Evolutionary conservation across 805 yeast genomes (phyloP).

Genomic region (Osmozyma mogii): DNA sequence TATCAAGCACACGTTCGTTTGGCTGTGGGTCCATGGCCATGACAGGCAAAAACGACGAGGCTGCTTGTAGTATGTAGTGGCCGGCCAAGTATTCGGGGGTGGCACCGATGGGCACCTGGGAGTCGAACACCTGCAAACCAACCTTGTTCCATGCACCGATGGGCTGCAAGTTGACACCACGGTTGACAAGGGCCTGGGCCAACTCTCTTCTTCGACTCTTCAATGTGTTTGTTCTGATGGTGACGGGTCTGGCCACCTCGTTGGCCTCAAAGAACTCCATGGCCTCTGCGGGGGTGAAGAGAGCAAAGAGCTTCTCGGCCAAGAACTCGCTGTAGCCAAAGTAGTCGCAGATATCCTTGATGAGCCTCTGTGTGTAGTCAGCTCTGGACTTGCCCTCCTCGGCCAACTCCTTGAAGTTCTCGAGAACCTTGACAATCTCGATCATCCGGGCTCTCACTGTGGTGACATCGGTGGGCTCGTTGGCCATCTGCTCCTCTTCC

Average conservation of each 20-base stretch:
- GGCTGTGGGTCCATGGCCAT: slow-evolving; percentile 98
- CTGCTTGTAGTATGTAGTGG: slow-evolving; percentile 96
- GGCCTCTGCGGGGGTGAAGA: slow-evolving; percentile 93
- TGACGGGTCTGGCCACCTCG: slow-evolving; percentile 92
- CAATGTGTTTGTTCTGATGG: slow-evolving; percentile 95
- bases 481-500: slow-evolving; percentile 43
- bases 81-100: slow-evolving; percentile 99
- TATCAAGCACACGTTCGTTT: slow-evolving; percentile 89
- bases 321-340: slow-evolving; percentile 88
- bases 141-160: slow-evolving; percentile 98
- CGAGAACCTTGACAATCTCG: slow-evolving; percentile 89
- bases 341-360: slow-evolving; percentile 83
- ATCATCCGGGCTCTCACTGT: slow-evolving; percentile 88
- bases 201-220: slow-evolving; percentile 92
- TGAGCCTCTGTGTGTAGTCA: slow-evolving; percentile 70
- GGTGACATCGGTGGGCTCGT: slow-evolving; percentile 65
- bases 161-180: slow-evolving; percentile 96
- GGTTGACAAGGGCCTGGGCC: slow-evolving; percentile 88
- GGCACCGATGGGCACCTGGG: slow-evolving; percentile 99
- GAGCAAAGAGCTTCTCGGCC: slow-evolving; percentile 88
- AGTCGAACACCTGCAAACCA: slow-evolving; percentile 93
- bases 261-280: slow-evolving; percentile 98
- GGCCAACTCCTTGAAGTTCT: slow-evolving; percentile 73
- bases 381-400: slow-evolving; percentile 84
- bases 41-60: slow-evolving; percentile 94